Conservation (phyloP, 257 asterid genomes). For the Scutellaria barbata region DNA sequence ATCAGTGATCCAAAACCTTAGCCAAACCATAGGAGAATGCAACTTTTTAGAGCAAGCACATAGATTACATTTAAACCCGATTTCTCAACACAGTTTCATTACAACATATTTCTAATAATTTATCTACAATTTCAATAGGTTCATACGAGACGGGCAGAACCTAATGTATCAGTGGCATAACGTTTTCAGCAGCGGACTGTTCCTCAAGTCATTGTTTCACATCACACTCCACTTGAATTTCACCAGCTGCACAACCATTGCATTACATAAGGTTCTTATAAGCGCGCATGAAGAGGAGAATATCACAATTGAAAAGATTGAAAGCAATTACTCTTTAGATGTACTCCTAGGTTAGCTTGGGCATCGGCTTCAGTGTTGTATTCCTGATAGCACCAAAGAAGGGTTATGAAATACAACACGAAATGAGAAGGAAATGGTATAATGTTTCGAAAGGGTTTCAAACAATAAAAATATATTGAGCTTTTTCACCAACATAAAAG, state of each 20-base stretch:
- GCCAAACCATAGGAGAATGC: not conserved
- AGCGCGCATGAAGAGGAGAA: slow-evolving; percentile 17
- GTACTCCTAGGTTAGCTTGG: slow-evolving; percentile 85
- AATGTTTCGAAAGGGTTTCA: too few species aligned
- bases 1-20: not conserved
- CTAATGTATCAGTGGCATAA: slow-evolving; percentile 12
- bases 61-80: slow-evolving; percentile 26
- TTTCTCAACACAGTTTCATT: slow-evolving; percentile 35
- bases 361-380: slow-evolving; percentile 87
- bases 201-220: slow-evolving; percentile 42
- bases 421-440: slow-evolving; percentile 7
- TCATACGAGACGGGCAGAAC: slow-evolving; percentile 26
- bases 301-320: slow-evolving; percentile 19
- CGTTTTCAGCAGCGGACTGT: not conserved
- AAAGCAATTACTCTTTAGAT: slow-evolving; percentile 56
- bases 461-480: too few species aligned
- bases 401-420: slow-evolving; percentile 3
- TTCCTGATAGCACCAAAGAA: slow-evolving; percentile 50
- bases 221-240: slow-evolving; percentile 72
- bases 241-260: slow-evolving; percentile 68
- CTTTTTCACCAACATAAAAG: too few species aligned
- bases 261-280: not conserved
- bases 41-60: not conserved
- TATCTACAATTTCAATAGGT: slow-evolving; percentile 41
- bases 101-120: slow-evolving; percentile 34